phyloP scores from a whole-genome alignment of 352 stramenopile genomes.

The Pilasporangium apinafurcum region DNA sequence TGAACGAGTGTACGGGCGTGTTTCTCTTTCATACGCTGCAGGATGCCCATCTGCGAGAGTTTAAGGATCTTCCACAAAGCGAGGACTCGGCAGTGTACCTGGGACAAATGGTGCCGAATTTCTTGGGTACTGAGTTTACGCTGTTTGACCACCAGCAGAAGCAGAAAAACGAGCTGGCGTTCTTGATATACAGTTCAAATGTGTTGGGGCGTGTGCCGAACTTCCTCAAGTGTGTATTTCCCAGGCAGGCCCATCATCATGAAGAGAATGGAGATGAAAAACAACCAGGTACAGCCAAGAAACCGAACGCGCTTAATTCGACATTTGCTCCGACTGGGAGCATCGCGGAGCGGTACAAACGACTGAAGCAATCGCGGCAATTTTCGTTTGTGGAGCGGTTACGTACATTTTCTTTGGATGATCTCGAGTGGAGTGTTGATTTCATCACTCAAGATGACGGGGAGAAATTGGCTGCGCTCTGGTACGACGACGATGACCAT shows the following conservation, averaged over 20 bases:
- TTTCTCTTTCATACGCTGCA: slow-evolving; percentile 84
- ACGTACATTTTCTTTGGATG: slow-evolving; percentile 47
- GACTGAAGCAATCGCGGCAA: slow-evolving; percentile 33
- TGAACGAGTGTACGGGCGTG: slow-evolving; percentile 54
- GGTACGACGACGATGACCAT: slow-evolving; percentile 52
- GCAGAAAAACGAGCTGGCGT: slow-evolving; percentile 55
- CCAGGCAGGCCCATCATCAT: slow-evolving; percentile 10
- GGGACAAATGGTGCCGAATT: slow-evolving; percentile 69
- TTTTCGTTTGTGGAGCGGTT: slow-evolving; percentile 52
- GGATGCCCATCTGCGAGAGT: slow-evolving; percentile 63
- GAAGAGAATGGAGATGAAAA: slow-evolving; percentile 5
- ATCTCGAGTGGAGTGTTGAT: slow-evolving; percentile 41
- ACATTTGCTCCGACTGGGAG: slow-evolving; percentile 42
- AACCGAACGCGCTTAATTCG: slow-evolving; percentile 40
- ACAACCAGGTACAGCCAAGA: slow-evolving; percentile 31
- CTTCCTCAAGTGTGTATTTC: slow-evolving; percentile 59
- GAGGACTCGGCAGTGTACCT: slow-evolving; percentile 80
- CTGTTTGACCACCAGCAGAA: slow-evolving; percentile 74
- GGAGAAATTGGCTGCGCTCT: slow-evolving; percentile 17
- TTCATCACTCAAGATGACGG: no score
- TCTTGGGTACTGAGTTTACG: slow-evolving; percentile 83
- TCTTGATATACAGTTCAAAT: slow-evolving; percentile 77
- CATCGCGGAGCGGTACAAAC: slow-evolving; percentile 57
- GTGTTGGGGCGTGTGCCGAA: slow-evolving; percentile 75
- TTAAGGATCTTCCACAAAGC: slow-evolving; percentile 64